phyloP scores from a whole-genome alignment of 306 rosid genomes.

The Gastrolobium villosum region DNA sequence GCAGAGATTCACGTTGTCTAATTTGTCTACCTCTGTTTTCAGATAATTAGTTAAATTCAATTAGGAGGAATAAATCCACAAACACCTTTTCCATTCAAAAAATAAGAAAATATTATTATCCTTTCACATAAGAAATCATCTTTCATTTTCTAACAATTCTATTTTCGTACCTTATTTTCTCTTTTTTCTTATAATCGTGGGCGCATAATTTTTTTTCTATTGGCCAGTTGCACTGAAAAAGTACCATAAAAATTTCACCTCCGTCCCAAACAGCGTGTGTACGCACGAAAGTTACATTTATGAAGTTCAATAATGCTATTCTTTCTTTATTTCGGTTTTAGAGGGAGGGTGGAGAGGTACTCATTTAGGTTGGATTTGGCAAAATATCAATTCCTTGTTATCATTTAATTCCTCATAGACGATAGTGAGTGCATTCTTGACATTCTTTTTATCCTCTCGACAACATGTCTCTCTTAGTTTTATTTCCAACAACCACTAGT shows the following conservation, averaged over 20 bases:
- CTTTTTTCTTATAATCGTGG: too few relatives aligned
- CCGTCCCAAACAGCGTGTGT: too few relatives aligned
- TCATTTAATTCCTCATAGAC: neutral
- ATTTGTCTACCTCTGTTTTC: neutral
- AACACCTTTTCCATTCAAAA: neutral
- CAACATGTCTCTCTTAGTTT: constrained; percentile 52
- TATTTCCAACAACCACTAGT: constrained; percentile 52
- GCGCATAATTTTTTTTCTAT: too few relatives aligned
- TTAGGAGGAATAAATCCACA: neutral
- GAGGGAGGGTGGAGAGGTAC: constrained; percentile 31
- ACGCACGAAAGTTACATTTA: neutral
- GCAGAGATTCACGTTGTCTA: neutral
- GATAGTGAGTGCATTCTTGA: constrained; percentile 11
- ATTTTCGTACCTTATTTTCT: too few relatives aligned
- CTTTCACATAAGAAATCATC: too few relatives aligned
- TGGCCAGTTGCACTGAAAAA: too few relatives aligned
- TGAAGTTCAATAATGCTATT: neutral
- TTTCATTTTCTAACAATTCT: too few relatives aligned
- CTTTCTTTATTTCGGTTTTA: neutral
- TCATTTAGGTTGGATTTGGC: constrained; percentile 3
- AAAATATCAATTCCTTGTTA: constrained; percentile 23
- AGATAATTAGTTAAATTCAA: neutral
- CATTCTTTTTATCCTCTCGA: constrained; percentile 41
- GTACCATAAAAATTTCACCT: too few relatives aligned
- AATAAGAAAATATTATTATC: too few relatives aligned